Percentiles rank a stretch among this genome's conserved stretches.
phyloP scores from a whole-genome alignment of 2,329 filamentous ascomycete species.

The Camptophora hylomeconis region DNA sequence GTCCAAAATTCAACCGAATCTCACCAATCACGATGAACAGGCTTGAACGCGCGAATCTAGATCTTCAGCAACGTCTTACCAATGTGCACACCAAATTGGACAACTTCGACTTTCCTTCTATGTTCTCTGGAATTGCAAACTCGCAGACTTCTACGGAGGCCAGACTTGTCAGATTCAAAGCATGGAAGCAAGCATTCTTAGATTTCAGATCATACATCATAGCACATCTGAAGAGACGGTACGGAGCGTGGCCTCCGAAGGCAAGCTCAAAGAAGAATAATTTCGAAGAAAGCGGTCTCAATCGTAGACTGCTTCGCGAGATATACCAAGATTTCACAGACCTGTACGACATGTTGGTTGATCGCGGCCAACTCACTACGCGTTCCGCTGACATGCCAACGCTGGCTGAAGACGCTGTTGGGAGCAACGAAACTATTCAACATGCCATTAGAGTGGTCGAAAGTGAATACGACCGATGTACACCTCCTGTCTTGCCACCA shows the following conservation, averaged over 20 bases:
- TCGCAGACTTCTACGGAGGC: slow-evolving; percentile 67
- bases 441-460: slow-evolving; percentile 67
- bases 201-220: slow-evolving; percentile 63
- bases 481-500: slow-evolving; percentile 77
- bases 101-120: slow-evolving; percentile 78
- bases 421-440: slow-evolving; percentile 44
- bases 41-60: slow-evolving; percentile 70
- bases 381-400: slow-evolving; percentile 58
- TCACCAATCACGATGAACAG: slow-evolving; percentile 59
- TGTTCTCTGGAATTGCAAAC: slow-evolving; percentile 79
- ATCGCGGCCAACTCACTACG: slow-evolving; percentile 65
- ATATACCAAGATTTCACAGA: slow-evolving; percentile 77
- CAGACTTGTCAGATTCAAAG: slow-evolving; percentile 67
- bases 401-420: slow-evolving; percentile 39
- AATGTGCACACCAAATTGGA: slow-evolving; percentile 62
- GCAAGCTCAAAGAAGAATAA: slow-evolving; percentile 84
- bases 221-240: slow-evolving; percentile 53
- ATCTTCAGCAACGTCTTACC: slow-evolving; percentile 60
- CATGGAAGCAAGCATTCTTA: slow-evolving; percentile 64
- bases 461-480: slow-evolving; percentile 77
- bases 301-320: slow-evolving; percentile 66
- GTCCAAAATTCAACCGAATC: slow-evolving; percentile 57
- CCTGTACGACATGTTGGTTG: slow-evolving; percentile 78
- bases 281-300: slow-evolving; percentile 74
- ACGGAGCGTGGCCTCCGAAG: slow-evolving; percentile 79